A percentile compares a stretch with the other conserved stretches of the same genome.
Evolutionary conservation across 345 rosid genomes (phyloP).

Genomic region (Punica granatum): DNA sequence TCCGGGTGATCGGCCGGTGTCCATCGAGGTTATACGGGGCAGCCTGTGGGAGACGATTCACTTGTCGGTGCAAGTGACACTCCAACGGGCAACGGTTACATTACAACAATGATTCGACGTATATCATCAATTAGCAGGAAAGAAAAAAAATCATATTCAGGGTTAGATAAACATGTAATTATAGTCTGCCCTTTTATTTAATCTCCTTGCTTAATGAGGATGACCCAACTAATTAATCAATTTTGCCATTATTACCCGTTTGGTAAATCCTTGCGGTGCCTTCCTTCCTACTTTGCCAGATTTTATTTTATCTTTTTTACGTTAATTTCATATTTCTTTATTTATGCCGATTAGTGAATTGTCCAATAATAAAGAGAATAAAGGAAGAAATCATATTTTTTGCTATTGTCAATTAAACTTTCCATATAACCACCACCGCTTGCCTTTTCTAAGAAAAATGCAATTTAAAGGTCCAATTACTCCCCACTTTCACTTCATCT

Average conservation of each 20-base stretch:
- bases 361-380: not conserved
- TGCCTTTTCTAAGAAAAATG: not conserved
- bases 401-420: not conserved
- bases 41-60: too few relatives aligned
- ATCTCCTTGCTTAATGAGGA: not conserved
- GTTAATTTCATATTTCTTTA: not conserved
- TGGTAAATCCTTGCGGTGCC: not conserved
- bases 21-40: too few relatives aligned
- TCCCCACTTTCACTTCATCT: not conserved
- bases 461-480: too few relatives aligned
- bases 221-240: not conserved
- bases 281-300: not conserved
- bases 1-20: not conserved
- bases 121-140: too few relatives aligned
- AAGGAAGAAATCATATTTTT: not conserved
- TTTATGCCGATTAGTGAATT: not conserved
- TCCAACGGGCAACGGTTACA: too few relatives aligned
- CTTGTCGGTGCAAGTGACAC: too few relatives aligned
- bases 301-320: constrained; percentile 1
- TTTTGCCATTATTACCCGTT: not conserved
- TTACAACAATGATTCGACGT: too few relatives aligned
- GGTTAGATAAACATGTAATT: too few relatives aligned
- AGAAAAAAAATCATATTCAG: too few relatives aligned
- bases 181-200: not conserved
- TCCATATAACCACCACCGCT: not conserved